These are phyloP conservation scores for Diaporthe ampelina DNA, from an alignment of 2,329 filamentous ascomycete species.

Conservation along the genomic window DNA sequence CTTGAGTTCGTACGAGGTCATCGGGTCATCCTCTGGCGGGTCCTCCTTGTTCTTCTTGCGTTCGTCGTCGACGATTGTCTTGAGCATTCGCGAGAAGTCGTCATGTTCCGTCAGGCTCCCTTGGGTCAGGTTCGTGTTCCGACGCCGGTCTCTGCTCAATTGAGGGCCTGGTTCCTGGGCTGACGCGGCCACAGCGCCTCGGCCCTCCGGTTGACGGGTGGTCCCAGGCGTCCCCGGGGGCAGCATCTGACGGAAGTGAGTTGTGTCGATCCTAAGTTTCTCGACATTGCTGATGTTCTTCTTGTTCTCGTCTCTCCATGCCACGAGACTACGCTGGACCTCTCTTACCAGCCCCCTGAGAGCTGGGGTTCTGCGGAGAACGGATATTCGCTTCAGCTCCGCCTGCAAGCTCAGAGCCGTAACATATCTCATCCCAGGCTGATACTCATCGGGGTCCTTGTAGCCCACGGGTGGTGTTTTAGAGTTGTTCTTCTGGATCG, in stretches of 20 bases:
- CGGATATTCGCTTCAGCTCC: constrained; percentile 33
- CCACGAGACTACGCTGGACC: constrained; percentile 20
- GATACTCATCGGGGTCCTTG: neutral
- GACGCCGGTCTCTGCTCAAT: neutral
- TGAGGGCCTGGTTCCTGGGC: neutral
- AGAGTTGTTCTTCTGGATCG: neutral
- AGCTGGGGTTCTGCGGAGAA: constrained; percentile 34
- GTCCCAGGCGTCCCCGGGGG: neutral
- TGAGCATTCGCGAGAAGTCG: constrained; percentile 20
- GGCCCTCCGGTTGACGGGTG: neutral
- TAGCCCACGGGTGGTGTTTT: neutral
- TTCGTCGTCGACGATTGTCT: constrained; percentile 21
- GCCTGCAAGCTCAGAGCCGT: constrained; percentile 33
- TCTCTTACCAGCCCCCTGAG: constrained; percentile 21
- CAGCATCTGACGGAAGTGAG: constrained; percentile 1
- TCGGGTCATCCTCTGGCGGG: neutral
- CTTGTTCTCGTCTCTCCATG: constrained; percentile 19
- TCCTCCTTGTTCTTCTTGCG: neutral
- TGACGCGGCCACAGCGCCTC: neutral
- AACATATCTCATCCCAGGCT: constrained; percentile 36
- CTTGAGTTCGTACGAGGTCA: constrained; percentile 15
- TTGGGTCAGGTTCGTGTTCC: constrained; percentile 17
- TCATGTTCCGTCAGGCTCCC: constrained; percentile 23
- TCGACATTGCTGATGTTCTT: constrained; percentile 5
- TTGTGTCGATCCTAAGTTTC: neutral